Evolutionary conservation across 2,329 filamentous ascomycete genomes (phyloP), one percentile per base, ranked within the genome.

Genomic region (Xylaria sp.): DNA sequence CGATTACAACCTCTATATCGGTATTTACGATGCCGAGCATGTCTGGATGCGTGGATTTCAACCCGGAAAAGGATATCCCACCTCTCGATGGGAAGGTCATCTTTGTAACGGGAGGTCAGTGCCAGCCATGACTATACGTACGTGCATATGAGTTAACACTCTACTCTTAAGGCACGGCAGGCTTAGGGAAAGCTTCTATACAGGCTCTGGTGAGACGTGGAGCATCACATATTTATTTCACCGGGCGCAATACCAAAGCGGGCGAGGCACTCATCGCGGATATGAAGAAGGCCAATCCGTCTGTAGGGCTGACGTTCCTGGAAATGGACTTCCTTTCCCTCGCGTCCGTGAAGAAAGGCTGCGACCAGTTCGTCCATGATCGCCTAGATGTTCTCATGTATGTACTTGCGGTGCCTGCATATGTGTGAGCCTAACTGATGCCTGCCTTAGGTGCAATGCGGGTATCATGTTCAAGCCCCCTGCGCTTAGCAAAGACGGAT

Each of bases 181-280:
- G 83, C 0, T 76, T 85, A 1, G 84, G 84, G 25, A 80, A 79
- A 65, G 78, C 80, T 64, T 80, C 80, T 4, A 76, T 84, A 48
- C 72, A 80, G 13, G 78, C 80, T 3, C 77, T 85, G 8, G 79
- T 82, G 13, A 78, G 79, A 61, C 83, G 84, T 70, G 58, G 79
- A n/a, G 86, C 87, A 18, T 77, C 80, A 2, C 82, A 85, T 60
- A 85, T 89, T 64, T 87, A 85, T 77, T 81, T 89, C 63, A 84
- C 81, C n/a, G 85, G 84, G 1, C 83, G 86, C 41, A 84, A 80
- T 41, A 78, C 75, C 58, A 81, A 84, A 71, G 83, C 83, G 9
- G 81, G 78, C 18, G 78, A 81, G 23, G 80, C 80, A 13, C 82
- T 86, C 25, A 77, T 80, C 75, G 5, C 80, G 8, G 74, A 80